Evolutionary conservation across 805 yeast genomes (phyloP).

Genomic region (Clavispora fructus): DNA sequence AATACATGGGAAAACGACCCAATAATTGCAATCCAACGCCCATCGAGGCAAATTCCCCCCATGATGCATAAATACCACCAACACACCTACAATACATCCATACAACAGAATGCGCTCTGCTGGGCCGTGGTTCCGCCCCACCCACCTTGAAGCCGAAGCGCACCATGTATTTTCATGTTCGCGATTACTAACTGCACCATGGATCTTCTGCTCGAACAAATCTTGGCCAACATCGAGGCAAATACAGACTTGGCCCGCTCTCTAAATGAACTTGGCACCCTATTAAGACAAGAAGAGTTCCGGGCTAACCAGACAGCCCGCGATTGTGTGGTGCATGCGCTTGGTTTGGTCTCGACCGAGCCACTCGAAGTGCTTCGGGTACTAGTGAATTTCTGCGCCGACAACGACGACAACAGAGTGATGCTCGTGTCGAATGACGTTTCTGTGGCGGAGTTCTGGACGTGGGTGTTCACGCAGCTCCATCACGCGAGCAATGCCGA

Average conservation of each 20-base stretch:
- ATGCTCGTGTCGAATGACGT: slow-evolving; percentile 3
- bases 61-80: too few species aligned
- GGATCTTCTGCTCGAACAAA: neutral
- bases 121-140: too few species aligned
- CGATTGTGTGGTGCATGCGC: slow-evolving; percentile 7
- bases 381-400: slow-evolving; percentile 32
- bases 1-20: neutral
- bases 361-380: slow-evolving; percentile 22
- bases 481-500: slow-evolving; percentile 1
- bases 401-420: slow-evolving; percentile 21
- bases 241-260: neutral
- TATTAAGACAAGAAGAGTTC: slow-evolving; percentile 17
- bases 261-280: slow-evolving; percentile 10
- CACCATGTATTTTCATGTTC: neutral
- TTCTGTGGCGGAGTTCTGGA: slow-evolving; percentile 10
- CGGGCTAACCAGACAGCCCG: slow-evolving; percentile 10
- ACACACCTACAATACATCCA: too few species aligned
- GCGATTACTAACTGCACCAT: neutral
- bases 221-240: neutral
- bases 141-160: neutral
- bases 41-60: too few species aligned
- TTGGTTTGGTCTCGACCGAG: slow-evolving; percentile 4
- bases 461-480: neutral
- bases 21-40: too few species aligned
- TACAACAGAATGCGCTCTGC: too few species aligned